Conservation (phyloP, 176 grass and related monocot species). For the bread wheat (Triticum aestivum) region IWGSC_CS_RefSeq_v2.1 NC_057809.1:413401437-413401936, state of each 20-base stretch:
- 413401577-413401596: conserved; percentile 53
- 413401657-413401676: conserved; percentile 90
- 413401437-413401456: neutral
- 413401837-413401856: conserved; percentile 21
- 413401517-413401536: conserved; percentile 62
- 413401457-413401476: conserved; percentile 21
- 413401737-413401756: neutral
- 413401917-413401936: neutral
- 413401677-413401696: conserved; percentile 77
- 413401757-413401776: conserved; percentile 6
- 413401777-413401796: conserved; percentile 16
- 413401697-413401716: conserved; percentile 95
- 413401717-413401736: conserved; percentile 31
- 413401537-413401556: conserved; percentile 78
- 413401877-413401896: neutral
- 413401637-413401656: conserved; percentile 87
- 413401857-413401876: neutral
- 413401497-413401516: conserved; percentile 16
- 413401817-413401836: conserved; percentile 12
- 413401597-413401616: conserved; percentile 62
- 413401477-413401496: neutral
- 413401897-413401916: conserved; percentile 17
- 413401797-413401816: conserved; percentile 15
- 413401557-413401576: conserved; percentile 85
- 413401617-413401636: conserved; percentile 77